phyloP scores from a whole-genome alignment of 208 protist genomes.

The Trypanosoma scelopori region DNA sequence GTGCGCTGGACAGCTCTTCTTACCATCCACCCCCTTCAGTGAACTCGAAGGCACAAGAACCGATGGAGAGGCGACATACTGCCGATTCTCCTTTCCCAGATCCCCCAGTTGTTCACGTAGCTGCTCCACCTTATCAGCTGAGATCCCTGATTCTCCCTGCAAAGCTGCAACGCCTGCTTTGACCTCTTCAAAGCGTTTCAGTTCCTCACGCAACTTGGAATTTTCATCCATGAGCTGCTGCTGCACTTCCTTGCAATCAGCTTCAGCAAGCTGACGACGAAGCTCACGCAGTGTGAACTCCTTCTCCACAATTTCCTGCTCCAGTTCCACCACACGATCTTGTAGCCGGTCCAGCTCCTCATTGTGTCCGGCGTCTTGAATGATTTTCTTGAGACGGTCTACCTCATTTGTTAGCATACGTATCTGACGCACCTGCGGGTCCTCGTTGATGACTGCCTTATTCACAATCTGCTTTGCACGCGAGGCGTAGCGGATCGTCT shows the following conservation, averaged over 20 bases:
- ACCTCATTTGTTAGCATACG: constrained; percentile 70
- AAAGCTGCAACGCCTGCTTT: neutral
- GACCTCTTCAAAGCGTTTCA: constrained; percentile 22
- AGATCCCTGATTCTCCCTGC: constrained; percentile 1
- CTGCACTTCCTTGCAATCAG: constrained; percentile 22
- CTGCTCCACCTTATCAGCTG: neutral
- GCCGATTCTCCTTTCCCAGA: constrained; percentile 3
- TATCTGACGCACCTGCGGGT: constrained; percentile 86
- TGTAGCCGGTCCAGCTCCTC: constrained; percentile 24
- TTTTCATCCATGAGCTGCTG: constrained; percentile 11
- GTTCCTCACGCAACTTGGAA: constrained; percentile 1
- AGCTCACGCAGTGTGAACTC: constrained; percentile 20
- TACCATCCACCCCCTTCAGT: neutral
- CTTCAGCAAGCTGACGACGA: constrained; percentile 10
- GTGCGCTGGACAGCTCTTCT: neutral
- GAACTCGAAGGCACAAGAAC: neutral
- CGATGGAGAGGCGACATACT: neutral
- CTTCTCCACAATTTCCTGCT: constrained; percentile 23
- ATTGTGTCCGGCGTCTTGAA: neutral
- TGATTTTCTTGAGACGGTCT: constrained; percentile 34
- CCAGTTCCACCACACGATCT: constrained; percentile 17
- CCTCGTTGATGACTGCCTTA: constrained; percentile 89
- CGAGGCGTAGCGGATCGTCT: constrained; percentile 92
- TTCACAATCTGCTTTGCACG: constrained; percentile 93
- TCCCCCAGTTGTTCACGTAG: neutral